A percentile compares a stretch with the other conserved stretches of the same genome.
phyloP scores from a whole-genome alignment of 2,329 filamentous ascomycete species.

The Aspergillus intermedius region DNA sequence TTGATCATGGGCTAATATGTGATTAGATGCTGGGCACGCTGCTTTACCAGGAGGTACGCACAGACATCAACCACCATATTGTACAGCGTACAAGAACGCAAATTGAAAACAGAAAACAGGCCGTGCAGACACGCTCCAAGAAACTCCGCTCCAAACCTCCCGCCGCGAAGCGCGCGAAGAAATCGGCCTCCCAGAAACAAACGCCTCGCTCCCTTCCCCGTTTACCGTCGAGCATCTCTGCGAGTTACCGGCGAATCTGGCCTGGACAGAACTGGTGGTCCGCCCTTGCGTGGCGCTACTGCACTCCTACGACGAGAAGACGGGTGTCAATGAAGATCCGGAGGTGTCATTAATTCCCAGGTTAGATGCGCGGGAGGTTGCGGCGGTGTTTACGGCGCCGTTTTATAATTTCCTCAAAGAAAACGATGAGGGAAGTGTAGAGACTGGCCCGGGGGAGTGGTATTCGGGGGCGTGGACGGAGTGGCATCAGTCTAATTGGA shows the following conservation, averaged over 20 bases:
- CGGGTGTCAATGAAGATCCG: constrained; percentile 44
- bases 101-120: constrained; percentile 4
- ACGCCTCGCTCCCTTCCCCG: constrained; percentile 65
- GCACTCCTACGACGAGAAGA: constrained; percentile 51
- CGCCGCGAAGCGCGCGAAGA: constrained; percentile 88
- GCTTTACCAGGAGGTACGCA: constrained; percentile 73
- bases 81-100: not conserved
- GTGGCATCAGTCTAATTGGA: constrained; percentile 74
- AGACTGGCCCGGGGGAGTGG: constrained; percentile 57
- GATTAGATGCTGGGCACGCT: constrained; percentile 66
- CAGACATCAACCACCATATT: constrained; percentile 27
- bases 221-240: constrained; percentile 86
- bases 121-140: constrained; percentile 49
- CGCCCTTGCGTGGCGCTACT: constrained; percentile 73
- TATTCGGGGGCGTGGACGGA: constrained; percentile 77
- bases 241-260: constrained; percentile 69
- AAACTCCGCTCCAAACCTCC: constrained; percentile 68
- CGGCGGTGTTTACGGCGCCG: constrained; percentile 84
- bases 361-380: constrained; percentile 83
- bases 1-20: not conserved
- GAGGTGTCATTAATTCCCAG: constrained; percentile 70
- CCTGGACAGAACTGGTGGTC: constrained; percentile 66
- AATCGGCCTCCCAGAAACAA: constrained; percentile 70
- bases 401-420: constrained; percentile 73
- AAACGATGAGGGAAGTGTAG: constrained; percentile 48